phyloP scores from a whole-genome alignment of 371 early-diverging fungal genomes.

The Saksenaea vasiformis region DNA sequence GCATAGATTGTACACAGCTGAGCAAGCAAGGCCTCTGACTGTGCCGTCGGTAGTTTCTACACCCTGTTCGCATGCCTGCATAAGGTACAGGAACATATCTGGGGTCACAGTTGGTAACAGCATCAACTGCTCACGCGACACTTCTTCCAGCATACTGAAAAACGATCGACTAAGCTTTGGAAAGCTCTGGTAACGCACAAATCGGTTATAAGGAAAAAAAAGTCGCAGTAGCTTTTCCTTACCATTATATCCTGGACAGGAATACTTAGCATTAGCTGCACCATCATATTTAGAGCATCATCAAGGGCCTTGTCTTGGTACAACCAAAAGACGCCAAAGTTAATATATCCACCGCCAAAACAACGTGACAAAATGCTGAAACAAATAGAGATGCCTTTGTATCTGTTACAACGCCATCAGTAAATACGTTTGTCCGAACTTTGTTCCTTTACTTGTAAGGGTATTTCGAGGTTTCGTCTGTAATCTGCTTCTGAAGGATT shows the following conservation, averaged over 20 bases:
- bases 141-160: slow-evolving; percentile 61
- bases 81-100: slow-evolving; percentile 53
- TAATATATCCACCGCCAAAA: slow-evolving; percentile 81
- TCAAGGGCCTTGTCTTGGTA: slow-evolving; percentile 83
- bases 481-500: slow-evolving; percentile 12
- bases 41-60: slow-evolving; percentile 44
- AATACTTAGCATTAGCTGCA: slow-evolving; percentile 68
- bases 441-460: slow-evolving; percentile 20
- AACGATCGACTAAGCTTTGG: slow-evolving; percentile 62
- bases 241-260: slow-evolving; percentile 75
- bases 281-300: slow-evolving; percentile 60
- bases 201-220: neutral
- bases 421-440: neutral
- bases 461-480: slow-evolving; percentile 28
- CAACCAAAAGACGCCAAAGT: slow-evolving; percentile 85
- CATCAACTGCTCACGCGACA: slow-evolving; percentile 64
- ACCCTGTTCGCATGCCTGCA: slow-evolving; percentile 57
- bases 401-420: slow-evolving; percentile 30
- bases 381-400: slow-evolving; percentile 78
- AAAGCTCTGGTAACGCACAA: slow-evolving; percentile 42
- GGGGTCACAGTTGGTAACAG: slow-evolving; percentile 49
- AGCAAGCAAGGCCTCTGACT: slow-evolving; percentile 67
- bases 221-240: slow-evolving; percentile 5
- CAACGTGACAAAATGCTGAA: slow-evolving; percentile 70
- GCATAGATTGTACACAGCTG: slow-evolving; percentile 68